phyloP scores from a whole-genome alignment of 441 rosid species.

The Populus hybrid region DNA sequence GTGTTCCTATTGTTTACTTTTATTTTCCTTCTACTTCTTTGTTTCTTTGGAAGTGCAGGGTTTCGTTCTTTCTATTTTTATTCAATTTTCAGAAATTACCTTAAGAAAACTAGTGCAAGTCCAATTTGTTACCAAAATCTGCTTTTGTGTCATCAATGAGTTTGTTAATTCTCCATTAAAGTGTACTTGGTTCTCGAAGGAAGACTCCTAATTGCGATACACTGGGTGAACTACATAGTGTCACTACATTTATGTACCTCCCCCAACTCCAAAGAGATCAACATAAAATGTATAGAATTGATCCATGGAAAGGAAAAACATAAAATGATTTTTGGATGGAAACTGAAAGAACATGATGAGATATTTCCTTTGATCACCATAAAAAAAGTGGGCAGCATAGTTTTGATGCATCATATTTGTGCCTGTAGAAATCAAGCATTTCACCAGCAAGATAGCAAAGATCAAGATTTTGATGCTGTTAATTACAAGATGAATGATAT shows the following conservation, averaged over 20 bases:
- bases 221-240: not conserved
- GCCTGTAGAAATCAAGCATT: not conserved
- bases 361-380: not conserved
- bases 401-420: not conserved
- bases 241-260: not conserved
- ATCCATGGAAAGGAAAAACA: not conserved
- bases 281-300: not conserved
- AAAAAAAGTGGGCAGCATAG: not conserved
- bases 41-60: conserved; percentile 3
- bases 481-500: not conserved
- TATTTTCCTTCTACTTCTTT: not conserved
- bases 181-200: conserved; percentile 7
- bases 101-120: conserved; percentile 1
- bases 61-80: not conserved
- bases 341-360: not conserved
- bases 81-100: conserved; percentile 11
- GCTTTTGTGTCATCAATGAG: conserved; percentile 11
- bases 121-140: conserved; percentile 18
- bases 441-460: not conserved
- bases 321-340: not conserved
- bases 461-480: too few relatives aligned
- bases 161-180: conserved; percentile 11
- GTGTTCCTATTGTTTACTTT: not conserved
- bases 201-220: not conserved
- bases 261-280: not conserved